A percentile compares a stretch with the other conserved stretches of the same genome.
Evolutionary conservation across 2,329 filamentous ascomycete species (phyloP).

Genomic region (Mariannaea sp.): DNA sequence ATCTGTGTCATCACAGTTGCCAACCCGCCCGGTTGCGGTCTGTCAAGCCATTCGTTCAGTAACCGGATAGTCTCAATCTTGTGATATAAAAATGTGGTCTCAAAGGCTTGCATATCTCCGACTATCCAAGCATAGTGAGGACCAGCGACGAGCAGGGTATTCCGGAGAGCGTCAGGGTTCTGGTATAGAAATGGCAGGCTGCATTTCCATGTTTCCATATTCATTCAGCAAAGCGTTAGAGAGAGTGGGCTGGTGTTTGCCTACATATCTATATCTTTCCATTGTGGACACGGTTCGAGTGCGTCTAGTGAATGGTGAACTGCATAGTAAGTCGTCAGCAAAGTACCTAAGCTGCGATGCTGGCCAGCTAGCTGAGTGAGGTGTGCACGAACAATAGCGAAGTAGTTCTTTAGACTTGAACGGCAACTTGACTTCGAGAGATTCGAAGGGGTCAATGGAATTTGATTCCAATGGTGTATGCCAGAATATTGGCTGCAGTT

Average conservation of each 20-base stretch:
- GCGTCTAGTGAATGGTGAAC: slow-evolving; percentile 25
- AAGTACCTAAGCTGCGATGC: not conserved
- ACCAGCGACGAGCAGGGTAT: slow-evolving; percentile 28
- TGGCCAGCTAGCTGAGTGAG: too few species aligned
- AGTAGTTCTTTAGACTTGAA: slow-evolving; percentile 32
- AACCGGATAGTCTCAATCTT: slow-evolving; percentile 27
- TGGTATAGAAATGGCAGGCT: slow-evolving; percentile 26
- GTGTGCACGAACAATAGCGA: slow-evolving; percentile 29
- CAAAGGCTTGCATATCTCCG: slow-evolving; percentile 23
- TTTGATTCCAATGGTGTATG: not conserved
- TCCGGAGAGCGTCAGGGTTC: slow-evolving; percentile 27
- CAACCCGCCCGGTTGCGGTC: slow-evolving; percentile 10
- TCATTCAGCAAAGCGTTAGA: too few species aligned
- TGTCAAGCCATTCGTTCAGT: slow-evolving; percentile 26
- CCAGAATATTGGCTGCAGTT: not conserved
- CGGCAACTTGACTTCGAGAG: slow-evolving; percentile 30
- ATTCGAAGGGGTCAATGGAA: slow-evolving; percentile 29
- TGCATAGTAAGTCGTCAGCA: not conserved
- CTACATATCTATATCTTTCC: slow-evolving; percentile 15
- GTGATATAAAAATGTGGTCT: slow-evolving; percentile 30
- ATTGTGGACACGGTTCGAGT: slow-evolving; percentile 8
- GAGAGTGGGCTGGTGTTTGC: too few species aligned
- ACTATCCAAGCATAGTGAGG: slow-evolving; percentile 33
- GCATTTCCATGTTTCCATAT: too few species aligned
- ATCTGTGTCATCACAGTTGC: slow-evolving; percentile 31